These are phyloP conservation scores for Pseudohalonectria lignicola DNA, from an alignment of 2,329 filamentous ascomycete species.

Conservation along the genomic window DNA sequence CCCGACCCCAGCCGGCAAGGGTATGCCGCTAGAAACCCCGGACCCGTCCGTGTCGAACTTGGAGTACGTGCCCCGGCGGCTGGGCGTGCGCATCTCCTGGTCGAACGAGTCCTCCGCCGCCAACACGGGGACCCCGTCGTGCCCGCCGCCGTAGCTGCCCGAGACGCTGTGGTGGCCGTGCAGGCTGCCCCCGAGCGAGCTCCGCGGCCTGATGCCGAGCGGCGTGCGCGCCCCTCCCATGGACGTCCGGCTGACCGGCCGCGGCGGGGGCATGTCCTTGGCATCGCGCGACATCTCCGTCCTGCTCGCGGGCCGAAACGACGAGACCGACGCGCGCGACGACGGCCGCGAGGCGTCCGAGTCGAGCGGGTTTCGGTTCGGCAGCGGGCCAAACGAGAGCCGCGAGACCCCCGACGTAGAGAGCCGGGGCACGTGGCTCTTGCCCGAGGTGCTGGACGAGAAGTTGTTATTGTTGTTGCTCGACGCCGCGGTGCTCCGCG, in stretches of 20 bases:
- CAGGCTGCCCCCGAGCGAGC: constrained; percentile 55
- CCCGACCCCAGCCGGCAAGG: constrained; percentile 29
- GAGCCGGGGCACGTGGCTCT: constrained; percentile 44
- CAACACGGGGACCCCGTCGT: too few species aligned
- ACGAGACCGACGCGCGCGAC: constrained; percentile 57
- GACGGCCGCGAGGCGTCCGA: constrained; percentile 53
- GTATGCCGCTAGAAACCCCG: constrained; percentile 27
- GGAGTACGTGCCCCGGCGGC: constrained; percentile 41
- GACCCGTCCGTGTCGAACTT: constrained; percentile 27
- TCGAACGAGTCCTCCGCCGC: constrained; percentile 35
- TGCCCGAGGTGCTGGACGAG: constrained; percentile 10
- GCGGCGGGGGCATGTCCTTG: constrained; percentile 36
- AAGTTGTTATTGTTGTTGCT: constrained; percentile 1
- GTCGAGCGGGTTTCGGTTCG: constrained; percentile 39
- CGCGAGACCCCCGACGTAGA: constrained; percentile 53
- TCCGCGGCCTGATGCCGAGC: constrained; percentile 54
- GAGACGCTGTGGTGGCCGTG: too few species aligned
- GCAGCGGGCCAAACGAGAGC: constrained; percentile 51
- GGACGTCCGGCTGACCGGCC: constrained; percentile 52
- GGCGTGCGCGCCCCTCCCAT: constrained; percentile 62
- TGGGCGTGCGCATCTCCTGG: constrained; percentile 35
- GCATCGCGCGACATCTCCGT: constrained; percentile 23
- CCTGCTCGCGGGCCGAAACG: constrained; percentile 42
- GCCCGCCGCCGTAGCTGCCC: constrained; percentile 45
- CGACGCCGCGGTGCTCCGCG: constrained; percentile 10